Evolutionary conservation across 1,139 yeast species (phyloP), one percentile per base, ranked within the genome.

Genomic region (Pichia kudriavzevii): DNA sequence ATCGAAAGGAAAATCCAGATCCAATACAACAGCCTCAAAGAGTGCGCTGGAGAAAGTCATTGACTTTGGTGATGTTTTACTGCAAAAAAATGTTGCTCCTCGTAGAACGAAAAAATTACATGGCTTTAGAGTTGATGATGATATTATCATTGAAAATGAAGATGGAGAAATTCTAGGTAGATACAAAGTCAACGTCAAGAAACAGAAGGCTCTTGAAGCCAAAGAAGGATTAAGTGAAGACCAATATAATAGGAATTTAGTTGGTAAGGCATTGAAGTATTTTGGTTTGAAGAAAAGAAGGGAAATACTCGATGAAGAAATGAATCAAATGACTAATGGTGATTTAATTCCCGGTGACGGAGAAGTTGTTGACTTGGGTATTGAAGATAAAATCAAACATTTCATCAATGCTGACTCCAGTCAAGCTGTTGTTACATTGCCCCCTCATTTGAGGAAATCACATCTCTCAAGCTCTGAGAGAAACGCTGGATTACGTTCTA

Each of bases 131-230:
- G 61, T 75, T 32, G 94, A 79, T 52, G 75, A 85, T 52, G 67
- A 78, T 43, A 73, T 91, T 39, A 69, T 87, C 41, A 79, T 91
- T 44, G 98, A 91, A 57, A 83, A 87, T 52, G 85, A 74, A 31
- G 95, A 87, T 24, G 98, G 98, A 46, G 97, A 91, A 48, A 75
- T 91, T 39, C 66, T 91, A 30, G 74, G 95, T 51, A 69, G 95
- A 39, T 91, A 87, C 59, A 72, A 65, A 48, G 78, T 85, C 36
- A 81, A 79, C 35, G 28, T 41, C 14, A 52, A 46, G 22, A 50
- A 48, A 36, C 47, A 44, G 32, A 26, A 21, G 11, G 41, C 37
- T 7, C 38, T 28, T 17, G 35, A 34, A 26, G 10, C 15, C 10
- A 32, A 32, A 2, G 28, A 32, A n/a, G 35, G 35, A 13, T 22